Evolutionary conservation across 345 rosid genomes (phyloP), one percentile per base, ranked within the genome.

Genomic region (Melaleuca alternifolia): DNA sequence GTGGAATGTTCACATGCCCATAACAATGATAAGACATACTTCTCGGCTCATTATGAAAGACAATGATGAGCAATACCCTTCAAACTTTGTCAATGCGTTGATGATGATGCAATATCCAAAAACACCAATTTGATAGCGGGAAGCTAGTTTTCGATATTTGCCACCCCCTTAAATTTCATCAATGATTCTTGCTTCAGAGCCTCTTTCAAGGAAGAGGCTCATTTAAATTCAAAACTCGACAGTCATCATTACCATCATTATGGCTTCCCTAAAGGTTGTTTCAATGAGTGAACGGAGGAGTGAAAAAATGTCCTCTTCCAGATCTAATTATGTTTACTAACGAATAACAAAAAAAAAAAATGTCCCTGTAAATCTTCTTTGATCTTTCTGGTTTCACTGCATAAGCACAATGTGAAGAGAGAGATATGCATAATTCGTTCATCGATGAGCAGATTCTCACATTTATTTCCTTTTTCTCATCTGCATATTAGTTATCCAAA

Each of bases 181-280:
- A 83, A 83, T 83, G 85, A 83, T 83, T 51, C 61, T 83, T 83
- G 54, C 85, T 83, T 83, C 44, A 30, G 85, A 54, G 85, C 61
- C 85, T 83, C 85, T 83, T 83, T 83, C 46, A 83, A 51, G 85
- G 85, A 83, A 83, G 85, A 51, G 85, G 57, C 59, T 65, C 57
- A n/a, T 75, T 88, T 87, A 83, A 89, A 88, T 88, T 89, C 83
- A 85, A 88, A 88, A 51, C 83, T 61, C 24, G 84, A 79, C 77
- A 85, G 56, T 41, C 85, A 89, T 91, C 76, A 88, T 88, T 88
- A 28, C 84, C 54, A 76, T 59, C 75, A 83, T 77, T 21, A 57
- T 83, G 46, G 8, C 51, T 21, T 59, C 54, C 62, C 71, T 83
- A 59, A 86, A 87, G 85, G 79, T 24, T 52, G 53, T 7, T 75